These are phyloP conservation scores for Dalbergia oliveri DNA, from an alignment of 306 rosid genomes.

Conservation along the genomic window DNA sequence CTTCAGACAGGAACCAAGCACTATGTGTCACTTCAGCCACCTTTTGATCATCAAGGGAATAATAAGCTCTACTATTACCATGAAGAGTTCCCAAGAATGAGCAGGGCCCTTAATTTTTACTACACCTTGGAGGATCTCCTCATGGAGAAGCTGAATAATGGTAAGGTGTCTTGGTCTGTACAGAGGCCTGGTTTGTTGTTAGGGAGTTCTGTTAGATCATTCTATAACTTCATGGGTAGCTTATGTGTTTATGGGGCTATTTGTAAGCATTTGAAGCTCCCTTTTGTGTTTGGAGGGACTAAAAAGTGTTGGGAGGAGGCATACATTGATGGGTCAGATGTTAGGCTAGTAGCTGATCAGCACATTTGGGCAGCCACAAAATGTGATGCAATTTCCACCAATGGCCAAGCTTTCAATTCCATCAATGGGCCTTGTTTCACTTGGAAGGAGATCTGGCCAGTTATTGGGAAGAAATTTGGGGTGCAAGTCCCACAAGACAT, in stretches of 20 bases:
- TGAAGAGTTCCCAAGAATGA: constrained; percentile 70
- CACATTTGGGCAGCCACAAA: constrained; percentile 84
- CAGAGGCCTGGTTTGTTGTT: constrained; percentile 84
- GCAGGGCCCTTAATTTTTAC: constrained; percentile 65
- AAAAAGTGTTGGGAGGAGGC: constrained; percentile 82
- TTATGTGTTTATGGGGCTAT: constrained; percentile 85
- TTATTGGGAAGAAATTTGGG: constrained; percentile 67
- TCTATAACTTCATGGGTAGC: constrained; percentile 80
- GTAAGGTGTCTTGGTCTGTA: constrained; percentile 71
- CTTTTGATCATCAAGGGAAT: constrained; percentile 37
- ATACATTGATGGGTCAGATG: constrained; percentile 85
- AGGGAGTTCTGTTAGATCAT: constrained; percentile 74
- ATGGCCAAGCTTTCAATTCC: constrained; percentile 74
- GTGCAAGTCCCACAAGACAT: constrained; percentile 56
- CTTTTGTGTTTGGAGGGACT: constrained; percentile 87
- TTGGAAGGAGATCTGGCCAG: constrained; percentile 90
- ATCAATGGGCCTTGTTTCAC: constrained; percentile 75
- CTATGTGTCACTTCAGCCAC: constrained; percentile 66
- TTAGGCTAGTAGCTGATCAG: constrained; percentile 89
- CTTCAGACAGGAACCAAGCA: constrained; percentile 96
- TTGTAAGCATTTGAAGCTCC: constrained; percentile 68
- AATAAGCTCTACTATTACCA: constrained; percentile 45
- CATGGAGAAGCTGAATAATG: constrained; percentile 64
- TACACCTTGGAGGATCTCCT: constrained; percentile 84
- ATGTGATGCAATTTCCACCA: constrained; percentile 22